Conservation (phyloP, 2,329 filamentous ascomycete genomes). For the Ceratocystis ficicola region DNA sequence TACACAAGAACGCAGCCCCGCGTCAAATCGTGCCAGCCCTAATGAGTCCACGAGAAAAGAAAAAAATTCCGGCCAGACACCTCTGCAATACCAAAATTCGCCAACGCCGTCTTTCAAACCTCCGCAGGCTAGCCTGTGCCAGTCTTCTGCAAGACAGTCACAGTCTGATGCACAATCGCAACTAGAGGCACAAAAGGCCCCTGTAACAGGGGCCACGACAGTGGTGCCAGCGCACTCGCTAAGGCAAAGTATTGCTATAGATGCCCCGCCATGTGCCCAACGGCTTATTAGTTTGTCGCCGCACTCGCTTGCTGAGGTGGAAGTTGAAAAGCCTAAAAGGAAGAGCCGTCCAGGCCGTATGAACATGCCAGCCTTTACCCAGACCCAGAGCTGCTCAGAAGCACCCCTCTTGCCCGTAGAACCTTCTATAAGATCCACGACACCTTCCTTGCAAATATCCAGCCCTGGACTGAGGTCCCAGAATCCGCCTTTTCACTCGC, state of each 20-base stretch:
- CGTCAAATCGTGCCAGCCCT: background rate
- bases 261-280: constrained; percentile 13
- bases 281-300: background rate
- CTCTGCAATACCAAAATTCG: background rate
- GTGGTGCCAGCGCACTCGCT: constrained; percentile 5
- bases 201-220: constrained; percentile 8
- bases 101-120: background rate
- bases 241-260: background rate
- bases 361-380: constrained; percentile 16
- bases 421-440: background rate
- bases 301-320: background rate
- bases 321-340: background rate
- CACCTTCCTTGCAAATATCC: background rate
- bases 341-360: constrained; percentile 13
- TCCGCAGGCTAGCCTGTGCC: background rate
- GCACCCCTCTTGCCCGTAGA: background rate
- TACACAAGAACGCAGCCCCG: background rate
- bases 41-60: background rate
- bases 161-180: constrained; percentile 3
- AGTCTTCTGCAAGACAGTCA: background rate
- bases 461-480: background rate
- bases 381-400: constrained; percentile 8
- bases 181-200: background rate
- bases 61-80: background rate
- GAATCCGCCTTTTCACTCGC: background rate